These are phyloP conservation scores for Cucumis cinereus DNA, from an alignment of 306 rosid genomes.

Conservation along the genomic window DNA sequence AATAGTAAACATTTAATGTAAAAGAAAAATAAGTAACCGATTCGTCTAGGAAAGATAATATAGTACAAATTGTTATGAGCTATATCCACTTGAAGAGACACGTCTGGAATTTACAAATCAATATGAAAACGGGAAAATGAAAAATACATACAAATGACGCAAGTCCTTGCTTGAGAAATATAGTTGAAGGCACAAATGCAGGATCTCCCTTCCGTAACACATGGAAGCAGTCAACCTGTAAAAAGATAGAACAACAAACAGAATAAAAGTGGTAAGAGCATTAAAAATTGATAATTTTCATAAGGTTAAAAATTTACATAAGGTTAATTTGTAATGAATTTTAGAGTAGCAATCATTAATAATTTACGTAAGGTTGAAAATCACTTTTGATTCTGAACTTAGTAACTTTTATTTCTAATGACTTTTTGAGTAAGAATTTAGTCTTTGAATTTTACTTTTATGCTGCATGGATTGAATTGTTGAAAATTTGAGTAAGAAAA, in stretches of 20 bases:
- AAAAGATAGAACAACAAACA: neutral
- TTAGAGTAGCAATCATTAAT: neutral
- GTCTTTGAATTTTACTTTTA: too few species aligned
- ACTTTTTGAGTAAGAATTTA: too few species aligned
- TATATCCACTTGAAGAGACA: neutral
- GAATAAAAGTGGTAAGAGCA: neutral
- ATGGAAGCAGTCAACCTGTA: conserved; percentile 96
- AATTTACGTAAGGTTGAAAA: neutral
- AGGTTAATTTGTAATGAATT: too few species aligned
- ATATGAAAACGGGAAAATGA: neutral
- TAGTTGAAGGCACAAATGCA: conserved; percentile 76
- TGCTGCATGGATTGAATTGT: too few species aligned
- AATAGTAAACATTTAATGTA: neutral
- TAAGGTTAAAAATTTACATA: too few species aligned
- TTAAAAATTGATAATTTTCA: too few species aligned
- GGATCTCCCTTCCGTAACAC: conserved; percentile 95
- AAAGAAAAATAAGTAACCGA: neutral
- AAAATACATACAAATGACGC: conserved; percentile 77
- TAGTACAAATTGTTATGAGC: neutral
- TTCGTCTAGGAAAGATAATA: neutral
- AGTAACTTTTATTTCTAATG: too few species aligned
- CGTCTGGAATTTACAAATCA: neutral
- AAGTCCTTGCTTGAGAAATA: conserved; percentile 83
- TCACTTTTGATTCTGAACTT: too few species aligned
- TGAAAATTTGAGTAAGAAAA: too few species aligned